These are phyloP conservation scores for Cryptosporidium muris DNA, from an alignment of 169 alveolate species.

Conservation along the genomic window DNA sequence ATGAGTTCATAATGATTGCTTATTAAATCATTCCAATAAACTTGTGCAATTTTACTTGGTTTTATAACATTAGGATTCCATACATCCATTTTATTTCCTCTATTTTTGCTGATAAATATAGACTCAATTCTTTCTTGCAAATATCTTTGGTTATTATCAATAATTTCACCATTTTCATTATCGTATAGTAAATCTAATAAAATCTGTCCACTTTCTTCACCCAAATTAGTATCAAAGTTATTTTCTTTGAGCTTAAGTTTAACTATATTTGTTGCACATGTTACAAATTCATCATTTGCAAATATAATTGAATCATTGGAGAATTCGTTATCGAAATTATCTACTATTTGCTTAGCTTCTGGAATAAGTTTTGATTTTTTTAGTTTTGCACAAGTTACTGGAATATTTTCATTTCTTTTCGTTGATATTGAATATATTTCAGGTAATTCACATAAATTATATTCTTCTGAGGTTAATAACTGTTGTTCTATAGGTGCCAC, in stretches of 20 bases:
- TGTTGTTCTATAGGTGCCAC: constrained; percentile 31
- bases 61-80: constrained; percentile 67
- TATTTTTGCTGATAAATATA: constrained; percentile 7
- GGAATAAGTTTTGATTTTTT: constrained; percentile 32
- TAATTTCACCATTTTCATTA: background rate
- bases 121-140: background rate
- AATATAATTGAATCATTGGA: constrained; percentile 7
- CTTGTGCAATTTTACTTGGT: constrained; percentile 26
- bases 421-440: background rate
- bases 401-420: background rate
- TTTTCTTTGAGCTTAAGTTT: constrained; percentile 3
- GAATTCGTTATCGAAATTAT: constrained; percentile 13
- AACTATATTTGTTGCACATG: background rate
- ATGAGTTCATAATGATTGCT: constrained; percentile 30
- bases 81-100: background rate
- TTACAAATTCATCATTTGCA: constrained; percentile 44
- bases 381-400: constrained; percentile 11
- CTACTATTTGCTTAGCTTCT: constrained; percentile 32
- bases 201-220: constrained; percentile 7
- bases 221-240: background rate
- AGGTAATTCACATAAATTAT: constrained; percentile 39
- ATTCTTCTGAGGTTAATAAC: constrained; percentile 48
- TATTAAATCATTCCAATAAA: constrained; percentile 49
- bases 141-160: background rate
- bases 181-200: background rate